Evolutionary conservation across 2,329 filamentous ascomycete genomes (phyloP), one percentile per base, ranked within the genome.

Genomic region (Xylariaceae sp.): DNA sequence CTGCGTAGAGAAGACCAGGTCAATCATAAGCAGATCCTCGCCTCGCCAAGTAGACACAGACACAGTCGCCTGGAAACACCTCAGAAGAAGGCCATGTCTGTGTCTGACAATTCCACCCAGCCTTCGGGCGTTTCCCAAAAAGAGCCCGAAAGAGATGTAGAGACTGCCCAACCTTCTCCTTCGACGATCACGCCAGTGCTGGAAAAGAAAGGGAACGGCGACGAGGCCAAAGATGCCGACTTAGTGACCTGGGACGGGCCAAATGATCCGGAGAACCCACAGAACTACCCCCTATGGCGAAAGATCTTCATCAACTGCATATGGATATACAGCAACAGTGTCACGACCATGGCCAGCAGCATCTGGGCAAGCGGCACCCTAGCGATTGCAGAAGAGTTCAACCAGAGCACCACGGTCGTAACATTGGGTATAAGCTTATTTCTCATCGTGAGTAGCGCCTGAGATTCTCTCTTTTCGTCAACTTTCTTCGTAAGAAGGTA

Each of bases 301-400:
- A 64, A 64, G 48, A 10, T 51, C 2, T 62, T 60, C 53, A 60
- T 64, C 51, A 64, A 60, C 3, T 17, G 39, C 50, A 53, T 62
- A 49, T 62, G 60, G 62, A 55, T 62, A 18, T 64, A 60, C n/a
- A 56, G 60, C 34, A 64, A 62, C 44, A 15, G 62, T 17, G 51
- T 48, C 51, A 48, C 60, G 30, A 62, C 62, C 2, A 50, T 64
- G 13, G 60, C 62, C 2, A 64, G 62, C 48, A 64, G 62, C 39
- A 62, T 64, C 56, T 64, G 57, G 60, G 59, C 57, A 23, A 64
- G 60, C 18, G 62, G 60, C 45, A 17, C 62, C 10, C 35, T 13
- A 9, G 45, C 51, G 10, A n/a, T 62, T 35, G 49, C 23, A 4
- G 39, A 48, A 3, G 44, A 62, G 42, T 62, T 62, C 17, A 35